Conservation (phyloP, 2,329 filamentous ascomycete genomes). For the Penicillium sumatraense region DNA sequence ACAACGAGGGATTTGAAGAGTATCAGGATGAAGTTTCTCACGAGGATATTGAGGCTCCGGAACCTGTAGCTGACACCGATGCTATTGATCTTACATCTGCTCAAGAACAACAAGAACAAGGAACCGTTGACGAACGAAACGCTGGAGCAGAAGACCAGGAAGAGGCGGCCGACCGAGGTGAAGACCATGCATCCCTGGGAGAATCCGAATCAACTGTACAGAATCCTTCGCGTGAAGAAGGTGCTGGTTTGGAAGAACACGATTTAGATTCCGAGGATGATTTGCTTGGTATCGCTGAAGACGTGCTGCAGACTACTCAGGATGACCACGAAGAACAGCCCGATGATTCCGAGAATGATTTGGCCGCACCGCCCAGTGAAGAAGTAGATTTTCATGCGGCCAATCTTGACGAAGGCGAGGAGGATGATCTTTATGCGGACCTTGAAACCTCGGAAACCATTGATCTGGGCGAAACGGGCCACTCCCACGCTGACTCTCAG, state of each 20-base stretch:
- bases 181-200: slow-evolving; percentile 19
- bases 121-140: slow-evolving; percentile 10
- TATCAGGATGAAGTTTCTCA: slow-evolving; percentile 9
- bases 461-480: slow-evolving; percentile 26
- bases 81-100: slow-evolving; percentile 10
- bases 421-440: slow-evolving; percentile 45
- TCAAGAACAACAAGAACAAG: slow-evolving; percentile 17
- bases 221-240: slow-evolving; percentile 5
- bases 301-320: slow-evolving; percentile 34
- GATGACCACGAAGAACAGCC: slow-evolving; percentile 8
- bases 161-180: slow-evolving; percentile 15
- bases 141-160: slow-evolving; percentile 14
- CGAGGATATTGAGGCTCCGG: slow-evolving; percentile 15
- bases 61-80: slow-evolving; percentile 14
- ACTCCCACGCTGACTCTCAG: slow-evolving; percentile 19
- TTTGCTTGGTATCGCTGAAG: slow-evolving; percentile 38
- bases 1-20: slow-evolving; percentile 11
- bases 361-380: slow-evolving; percentile 10
- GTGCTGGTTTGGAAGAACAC: slow-evolving; percentile 16
- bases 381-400: slow-evolving; percentile 29
- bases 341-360: slow-evolving; percentile 20
- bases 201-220: slow-evolving; percentile 18
- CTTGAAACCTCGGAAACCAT: slow-evolving; percentile 31
- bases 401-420: slow-evolving; percentile 38
- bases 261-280: slow-evolving; percentile 31